Evolutionary conservation across 2,329 filamentous ascomycete species (phyloP), one percentile per base, ranked within the genome.

Genomic region (Diaporthe citriasiana): DNA sequence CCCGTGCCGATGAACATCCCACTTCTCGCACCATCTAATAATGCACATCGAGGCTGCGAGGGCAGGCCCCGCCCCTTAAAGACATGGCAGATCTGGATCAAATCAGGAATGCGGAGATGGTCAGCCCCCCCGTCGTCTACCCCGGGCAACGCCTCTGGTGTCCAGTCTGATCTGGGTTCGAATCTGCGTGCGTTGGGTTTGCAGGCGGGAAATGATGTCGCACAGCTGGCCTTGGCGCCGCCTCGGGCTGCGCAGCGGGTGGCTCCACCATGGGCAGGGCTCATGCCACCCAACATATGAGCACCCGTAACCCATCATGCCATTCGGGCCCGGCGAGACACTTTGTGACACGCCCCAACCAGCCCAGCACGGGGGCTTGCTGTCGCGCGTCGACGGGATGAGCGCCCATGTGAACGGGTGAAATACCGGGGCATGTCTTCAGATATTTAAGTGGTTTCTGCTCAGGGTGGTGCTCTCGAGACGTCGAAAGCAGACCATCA

Each of bases 281-380:
- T 69, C 74, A 75, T 73, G 71, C 74, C 74, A 75, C 65, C 40
- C 63, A 63, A 56, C 71, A 68, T 70, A 51, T 74, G 70, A 73
- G 73, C 22, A 55, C 56, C 63, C 50, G 38, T 56, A 51, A 35
- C 12, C 56, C 53, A 74, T 75, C 65, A 69, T 73, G 59, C 71
- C 74, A 75, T 72, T 50, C 51, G 50, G 51, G 47, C 35, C 71
- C 71, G 56, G 27, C 59, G 55, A 57, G 42, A 71, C 25, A 42
- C 56, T 30, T 27, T 42, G 66, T 75, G 57, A 68, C 45, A 70
- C 57, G 40, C 63, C 45, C 45, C 45, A 27, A 27, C 45, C 50
- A 33, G 30, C n/a, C 10, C 42, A n/a, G 17, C 33, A 30, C n/a
- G 40, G 40, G 25, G 69, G 33, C 30, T 30, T 8, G 15, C 27